Evolutionary conservation across 2,329 filamentous ascomycete genomes (phyloP), one percentile per base, ranked within the genome.

Genomic region (Beauveria pseudobassiana): DNA sequence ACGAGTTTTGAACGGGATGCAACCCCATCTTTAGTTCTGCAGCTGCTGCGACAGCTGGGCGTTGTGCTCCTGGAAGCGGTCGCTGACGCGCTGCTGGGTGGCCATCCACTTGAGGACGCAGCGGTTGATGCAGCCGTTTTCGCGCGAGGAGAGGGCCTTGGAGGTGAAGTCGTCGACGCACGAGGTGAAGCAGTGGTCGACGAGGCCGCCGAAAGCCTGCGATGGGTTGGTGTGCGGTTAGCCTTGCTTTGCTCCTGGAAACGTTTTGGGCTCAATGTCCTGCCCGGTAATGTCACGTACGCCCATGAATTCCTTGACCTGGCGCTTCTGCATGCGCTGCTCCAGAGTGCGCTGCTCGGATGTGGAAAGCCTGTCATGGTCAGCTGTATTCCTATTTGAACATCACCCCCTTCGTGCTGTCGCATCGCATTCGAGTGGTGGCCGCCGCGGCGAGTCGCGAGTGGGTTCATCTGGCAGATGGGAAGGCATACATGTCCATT

Each of bases 161-260:
- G 92, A 96, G 72, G 93, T 96, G 85, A 99, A 99, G 82, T 98
- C 93, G 77, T 93, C 93, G 78, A 99, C 86, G 82, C 95, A 99
- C 77, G 95, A 89, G 75, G 91, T 88, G 84, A 99, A 99, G 86
- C 95, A 99, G 78, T 88, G 85, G 76, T 91, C 88, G 70, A 92
- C 89, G 42, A 73, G 69, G 62, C 72, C 70, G 60, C 72, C 72
- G 60, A 74, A 77, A 28, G 74, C 75, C 75, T 62, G 46, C 12
- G 5, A 40, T 75, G 46, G n/a, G n/a, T 51, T 30, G 16, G 28
- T 8, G 18, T 30, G 5, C 16, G 16, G 46, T 58, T 50, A 49
- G 43, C 50, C 43, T 34, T 51, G n/a, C 26, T 40, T 59, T 18
- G 9, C 28, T 52, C 30, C 5, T 12, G 26, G 28, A 8, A 22